A percentile compares a stretch with the other conserved stretches of the same genome.
phyloP scores from a whole-genome alignment of 345 rosid genomes.

The Salix purpurea region DNA sequence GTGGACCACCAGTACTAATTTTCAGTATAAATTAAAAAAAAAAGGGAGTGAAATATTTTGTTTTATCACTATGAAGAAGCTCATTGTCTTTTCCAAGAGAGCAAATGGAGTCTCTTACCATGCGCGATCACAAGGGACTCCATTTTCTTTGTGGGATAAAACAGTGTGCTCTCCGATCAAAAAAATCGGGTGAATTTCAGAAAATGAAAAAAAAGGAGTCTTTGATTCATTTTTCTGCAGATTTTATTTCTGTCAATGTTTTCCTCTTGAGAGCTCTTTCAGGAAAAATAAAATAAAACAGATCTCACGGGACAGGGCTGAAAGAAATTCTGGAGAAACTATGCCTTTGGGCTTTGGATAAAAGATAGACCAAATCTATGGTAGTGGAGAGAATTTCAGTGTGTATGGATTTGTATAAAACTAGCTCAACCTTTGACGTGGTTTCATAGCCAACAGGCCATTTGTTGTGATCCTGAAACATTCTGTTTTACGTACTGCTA shows the following conservation, averaged over 20 bases:
- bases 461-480: background rate
- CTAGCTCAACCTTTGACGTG: background rate
- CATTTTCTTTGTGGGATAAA: too few species aligned
- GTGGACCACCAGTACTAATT: too few species aligned
- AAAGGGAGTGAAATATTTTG: too few species aligned
- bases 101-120: background rate
- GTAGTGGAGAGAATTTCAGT: background rate
- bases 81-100: background rate
- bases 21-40: too few species aligned
- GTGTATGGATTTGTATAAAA: background rate
- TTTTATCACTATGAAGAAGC: background rate
- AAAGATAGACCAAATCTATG: background rate
- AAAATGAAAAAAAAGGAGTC: too few species aligned
- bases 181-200: background rate
- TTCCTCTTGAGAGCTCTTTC: too few species aligned
- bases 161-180: background rate
- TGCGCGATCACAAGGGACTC: too few species aligned
- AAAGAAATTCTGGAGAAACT: background rate
- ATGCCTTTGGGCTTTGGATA: background rate
- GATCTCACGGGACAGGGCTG: background rate
- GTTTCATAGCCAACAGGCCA: background rate
- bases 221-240: too few species aligned
- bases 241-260: too few species aligned
- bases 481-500: background rate
- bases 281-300: too few species aligned